Base-by-base conservation (phyloP, 2,329 filamentous ascomycete genomes). In the Hymenoscyphus albidus region DNA sequence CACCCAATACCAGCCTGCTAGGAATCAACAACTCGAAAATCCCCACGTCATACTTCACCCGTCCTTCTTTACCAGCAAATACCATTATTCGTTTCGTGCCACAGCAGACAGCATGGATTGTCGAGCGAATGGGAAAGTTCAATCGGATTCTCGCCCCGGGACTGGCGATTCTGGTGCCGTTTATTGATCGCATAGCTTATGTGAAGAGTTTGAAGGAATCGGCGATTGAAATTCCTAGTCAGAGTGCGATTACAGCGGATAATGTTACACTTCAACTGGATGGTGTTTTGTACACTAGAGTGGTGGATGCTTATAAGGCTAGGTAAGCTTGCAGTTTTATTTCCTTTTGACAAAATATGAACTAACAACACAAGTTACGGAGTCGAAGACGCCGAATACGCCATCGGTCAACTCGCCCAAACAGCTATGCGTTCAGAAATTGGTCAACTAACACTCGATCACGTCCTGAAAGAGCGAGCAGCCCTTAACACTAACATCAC, bases 401-500 rank as follows among this genome's bases (percentile, higher is more conserved):
- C 95, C 78, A 98, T 99, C 76, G 95, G 92, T 9, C 95, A 99
- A 77, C 88, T 99, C 58, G 95, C 95, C 16, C 95, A 99, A 80
- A 99, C 95, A 12, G 98, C 95, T 0, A 99, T 99, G 95, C 92
- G 95, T 74, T 96, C 91, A 74, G 95, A 99, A 79, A 99, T 99
- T 73, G 95, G 95, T 69, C 95, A 98, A 78, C 84, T 99, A 66
- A 91, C 92, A 0, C 90, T 99, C 72, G 95, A 99, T 78, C 94
- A 99, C 79, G 95, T 99, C 56, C 85, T 99, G 65, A 98, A 98
- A 78, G 95, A 99, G 83, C 92, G 95, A 69, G 92, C 93, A 2
- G 92, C 93, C 22, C 88, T 99, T 71, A 99, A 99, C 82, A 93
- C 88, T 70, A 98, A 99, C 80, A 99, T 99, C 76, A 98, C 95